Evolutionary conservation across 2,329 filamentous ascomycete species (phyloP), one percentile per base, ranked within the genome.

Genomic region (Piedraia hortae): DNA sequence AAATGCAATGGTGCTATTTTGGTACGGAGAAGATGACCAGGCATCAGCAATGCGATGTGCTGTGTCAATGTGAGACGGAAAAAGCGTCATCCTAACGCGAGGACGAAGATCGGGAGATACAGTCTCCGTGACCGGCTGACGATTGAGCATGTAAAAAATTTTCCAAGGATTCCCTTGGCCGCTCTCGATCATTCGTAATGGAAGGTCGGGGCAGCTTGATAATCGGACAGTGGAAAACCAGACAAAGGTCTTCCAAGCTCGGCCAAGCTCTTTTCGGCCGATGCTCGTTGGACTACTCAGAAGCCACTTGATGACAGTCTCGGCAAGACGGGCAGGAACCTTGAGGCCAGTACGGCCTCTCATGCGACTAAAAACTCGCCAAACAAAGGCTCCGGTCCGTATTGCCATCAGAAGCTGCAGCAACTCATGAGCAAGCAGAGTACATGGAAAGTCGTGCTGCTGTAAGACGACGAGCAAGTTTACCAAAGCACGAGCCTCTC

Each of bases 31-130:
- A 21, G 36, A 39, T 2, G 53, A 46, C 23, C 54, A 44, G 3
- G 45, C 41, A 8, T 47, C 34, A 1, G 54, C 55, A 9, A 56
- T 36, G 9, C 44, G 30, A 26, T 56, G 46, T 14, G 56, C 39
- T 21, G 54, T 36, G 13, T 50, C 38, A 10, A 51, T 37, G 8
- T 47, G 46, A 13, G 35, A 38, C 18, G 42, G 32, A 3, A 44
- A 42, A 8, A 38, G 27, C 38, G 26, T 14, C n/a, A 31, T 20
- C 10, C 18, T 17, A 15, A 7, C 6, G 10, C n/a, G 10, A 6
- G 14, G 20, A 12, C 32, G 25, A 12, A 22, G 12, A 6, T 29
- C 22, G 8, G 19, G 16, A 11, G 24, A 24, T n/a, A 28, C 12
- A 10, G 24, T 27, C 5, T 32, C 31, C 1, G 25, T 15, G 6